Evolutionary conservation across 352 stramenopile genomes (phyloP).

Genomic region (Pythium brachiatum): DNA sequence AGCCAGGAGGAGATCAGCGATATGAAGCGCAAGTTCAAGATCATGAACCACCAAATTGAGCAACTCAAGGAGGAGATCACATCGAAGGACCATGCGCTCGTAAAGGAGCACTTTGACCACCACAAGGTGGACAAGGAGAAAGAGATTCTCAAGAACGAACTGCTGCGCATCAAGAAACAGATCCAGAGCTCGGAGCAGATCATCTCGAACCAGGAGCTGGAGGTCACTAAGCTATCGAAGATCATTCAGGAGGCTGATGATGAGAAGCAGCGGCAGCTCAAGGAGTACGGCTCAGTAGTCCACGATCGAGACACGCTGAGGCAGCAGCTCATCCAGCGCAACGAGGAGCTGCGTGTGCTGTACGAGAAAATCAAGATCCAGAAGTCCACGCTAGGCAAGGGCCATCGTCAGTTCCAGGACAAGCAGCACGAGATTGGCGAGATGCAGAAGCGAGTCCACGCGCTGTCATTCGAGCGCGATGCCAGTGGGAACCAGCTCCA

Average conservation of each 20-base stretch:
- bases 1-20: conserved; percentile 87
- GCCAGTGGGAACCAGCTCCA: conserved; percentile 65
- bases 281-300: conserved; percentile 83
- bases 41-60: conserved; percentile 92
- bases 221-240: conserved; percentile 73
- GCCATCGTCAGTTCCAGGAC: conserved; percentile 73
- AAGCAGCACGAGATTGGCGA: conserved; percentile 51
- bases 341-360: conserved; percentile 79
- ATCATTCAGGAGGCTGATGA: conserved; percentile 92
- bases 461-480: conserved; percentile 51
- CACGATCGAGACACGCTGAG: conserved; percentile 84
- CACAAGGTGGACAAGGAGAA: conserved; percentile 94
- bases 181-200: conserved; percentile 89
- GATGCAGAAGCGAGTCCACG: conserved; percentile 58
- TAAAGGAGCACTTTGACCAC: conserved; percentile 94
- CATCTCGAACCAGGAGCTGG: conserved; percentile 83
- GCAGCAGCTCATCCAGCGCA: conserved; percentile 85
- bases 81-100: conserved; percentile 87
- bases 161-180: conserved; percentile 90
- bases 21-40: conserved; percentile 91
- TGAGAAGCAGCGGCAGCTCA: conserved; percentile 83
- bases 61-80: conserved; percentile 93
- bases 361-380: conserved; percentile 94
- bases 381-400: conserved; percentile 79
- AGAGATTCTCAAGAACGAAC: conserved; percentile 87